Base-by-base conservation (phyloP, 2,329 filamentous ascomycete genomes). In the Fusarium sp. region DNA sequence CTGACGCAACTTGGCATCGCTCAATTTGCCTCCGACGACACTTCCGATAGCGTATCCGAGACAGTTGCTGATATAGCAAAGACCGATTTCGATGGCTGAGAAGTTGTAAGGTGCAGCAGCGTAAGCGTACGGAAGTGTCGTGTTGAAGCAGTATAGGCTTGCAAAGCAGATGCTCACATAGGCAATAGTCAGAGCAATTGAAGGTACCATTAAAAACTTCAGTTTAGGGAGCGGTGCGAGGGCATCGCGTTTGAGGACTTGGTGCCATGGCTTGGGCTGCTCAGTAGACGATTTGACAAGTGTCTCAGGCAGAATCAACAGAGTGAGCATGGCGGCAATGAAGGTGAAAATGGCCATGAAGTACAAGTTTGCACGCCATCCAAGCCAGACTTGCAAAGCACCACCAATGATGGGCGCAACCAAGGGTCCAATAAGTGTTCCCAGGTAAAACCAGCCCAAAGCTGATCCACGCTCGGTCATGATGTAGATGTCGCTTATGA, bases 401-500 rank as follows among this genome's bases (percentile, higher is more conserved):
- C 51, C 51, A 39, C 51, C 51, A 28, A 55, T 55, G 24, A 55
- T 63, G 18, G 65, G 61, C 6, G 62, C 62, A 8, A 68, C 49
- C 31, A 68, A 17, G 13, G 65, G 65, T 1, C 65, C 61, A 24
- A 68, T 58, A 8, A 68, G 62, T 13, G 62, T 68, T 20, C 65
- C 65, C 11, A 68, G 26, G 35, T 68, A 68, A 20, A 68, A 68
- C 65, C 65, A 68, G 18, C 65, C 65, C 3, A 68, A 24, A 5
- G 62, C 65, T 3, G 62, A 59, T 28, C 65, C 65, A 28, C 65
- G 62, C 33, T 66, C 65, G 7, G 65, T 67, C 36, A 62, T 52
- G 44, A 52, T 52, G 20, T 66, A 67, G 39, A 67, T 52, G 18
- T 67, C 65, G 12, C 65, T 52, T n/a, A 67, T 67, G 36, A 67